Conservation (phyloP, 179 eudicot species). For the Vitellaria paradoxa region DNA sequence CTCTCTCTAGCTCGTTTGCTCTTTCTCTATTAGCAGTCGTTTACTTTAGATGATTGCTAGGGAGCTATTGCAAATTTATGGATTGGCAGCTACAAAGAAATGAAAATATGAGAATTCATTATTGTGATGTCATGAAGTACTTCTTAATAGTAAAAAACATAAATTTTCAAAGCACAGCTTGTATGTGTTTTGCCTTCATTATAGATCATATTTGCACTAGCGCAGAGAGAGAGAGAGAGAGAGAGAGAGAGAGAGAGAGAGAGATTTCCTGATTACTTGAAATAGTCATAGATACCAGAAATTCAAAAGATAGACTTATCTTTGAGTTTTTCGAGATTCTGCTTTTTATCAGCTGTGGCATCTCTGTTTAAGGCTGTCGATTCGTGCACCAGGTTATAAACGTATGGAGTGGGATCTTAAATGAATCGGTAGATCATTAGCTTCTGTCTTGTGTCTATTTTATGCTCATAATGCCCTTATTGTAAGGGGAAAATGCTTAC, state of each 20-base stretch:
- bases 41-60: background rate
- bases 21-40: background rate
- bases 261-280: no score
- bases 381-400: background rate
- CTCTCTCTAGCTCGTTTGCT: conserved; percentile 48
- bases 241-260: no score
- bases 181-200: no score
- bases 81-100: background rate
- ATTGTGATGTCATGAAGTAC: background rate
- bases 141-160: background rate
- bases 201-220: background rate
- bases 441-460: background rate
- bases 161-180: background rate
- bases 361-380: background rate
- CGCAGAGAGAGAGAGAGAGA: no score
- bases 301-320: background rate
- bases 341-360: background rate
- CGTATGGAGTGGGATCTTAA: background rate
- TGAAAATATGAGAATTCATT: background rate
- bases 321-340: background rate
- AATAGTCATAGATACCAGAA: no score
- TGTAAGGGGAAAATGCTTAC: no score
- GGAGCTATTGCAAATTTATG: background rate
- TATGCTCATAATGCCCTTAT: background rate
- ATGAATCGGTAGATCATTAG: background rate